Base-by-base conservation (phyloP, 306 rosid genomes). In the Cucumis cinereus region DNA sequence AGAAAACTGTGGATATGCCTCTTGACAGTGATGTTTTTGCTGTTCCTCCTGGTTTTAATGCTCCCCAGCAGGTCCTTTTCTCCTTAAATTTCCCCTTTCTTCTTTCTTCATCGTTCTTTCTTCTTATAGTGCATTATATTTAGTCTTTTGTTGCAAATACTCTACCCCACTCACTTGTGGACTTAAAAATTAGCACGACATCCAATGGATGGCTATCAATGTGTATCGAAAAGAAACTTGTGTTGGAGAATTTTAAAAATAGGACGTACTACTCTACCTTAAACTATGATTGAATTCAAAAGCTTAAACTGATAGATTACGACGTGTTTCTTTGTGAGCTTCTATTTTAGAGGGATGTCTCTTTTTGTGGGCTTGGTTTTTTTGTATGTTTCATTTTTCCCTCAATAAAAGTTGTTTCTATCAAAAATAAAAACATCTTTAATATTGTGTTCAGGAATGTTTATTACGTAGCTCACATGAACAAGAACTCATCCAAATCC, bases 11-110 rank as follows among this genome's bases (percentile, higher is more conserved):
- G 9, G 95, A 91, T 76, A 88, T 89, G 97, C 89, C 92, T 16
- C 58, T 88, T 4, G 87, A 91, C 53, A 91, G 95, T 62, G 91
- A 88, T 64, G 90, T 84, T 17, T 89, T 91, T 38, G 66, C 53
- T 69, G 61, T 80, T 6, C 95, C 97, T 47, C 80, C 84, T 14
- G 97, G 97, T 69, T 85, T 81, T 60, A 89, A 89, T 69, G 92
- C 95, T 67, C 97, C 97, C 62, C 92, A 88, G 80, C 97, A 91
- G 83, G 94, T 87, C 77, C 28, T 20, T 38, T 24, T 45, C 26
- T 20, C 55, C 63, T 20, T 45, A 43, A 28, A 41, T 68, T 63
- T 63, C 7, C 33, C n/a, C 1, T 61, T 30, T 60, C 41, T 28
- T 60, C 19, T 55, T 43, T 9, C 13, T 24, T 59, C 66, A 11